These are phyloP conservation scores for Apiotrichum gamsii DNA, from an alignment of 1,284 basidiomycete genomes.

Conservation along the genomic window DNA sequence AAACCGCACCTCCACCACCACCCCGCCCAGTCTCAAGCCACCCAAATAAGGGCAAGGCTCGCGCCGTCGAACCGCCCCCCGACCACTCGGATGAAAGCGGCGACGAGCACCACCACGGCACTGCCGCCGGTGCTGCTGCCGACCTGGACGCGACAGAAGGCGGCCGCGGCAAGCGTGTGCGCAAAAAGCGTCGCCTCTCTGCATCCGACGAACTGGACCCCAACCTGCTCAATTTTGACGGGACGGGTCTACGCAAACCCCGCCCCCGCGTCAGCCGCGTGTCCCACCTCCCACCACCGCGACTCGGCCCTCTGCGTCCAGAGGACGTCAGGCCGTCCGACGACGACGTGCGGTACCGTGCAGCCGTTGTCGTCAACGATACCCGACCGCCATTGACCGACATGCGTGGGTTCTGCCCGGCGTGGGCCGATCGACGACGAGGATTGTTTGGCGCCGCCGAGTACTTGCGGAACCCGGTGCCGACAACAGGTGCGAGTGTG, in stretches of 20 bases:
- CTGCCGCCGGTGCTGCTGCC: neutral
- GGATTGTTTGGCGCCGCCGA: constrained; percentile 28
- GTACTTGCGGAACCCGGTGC: constrained; percentile 31
- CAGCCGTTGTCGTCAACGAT: constrained; percentile 23
- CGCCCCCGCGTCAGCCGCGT: constrained; percentile 3
- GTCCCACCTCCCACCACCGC: neutral
- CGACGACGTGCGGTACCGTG: constrained; percentile 22
- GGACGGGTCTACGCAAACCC: neutral
- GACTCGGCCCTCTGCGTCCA: neutral
- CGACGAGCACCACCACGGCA: neutral
- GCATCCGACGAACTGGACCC: constrained; percentile 25
- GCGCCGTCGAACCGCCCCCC: constrained; percentile 1
- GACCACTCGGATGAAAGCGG: neutral
- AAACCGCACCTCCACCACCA: neutral
- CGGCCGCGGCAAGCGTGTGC: constrained; percentile 22
- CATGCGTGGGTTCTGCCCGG: constrained; percentile 29
- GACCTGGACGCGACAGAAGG: constrained; percentile 6
- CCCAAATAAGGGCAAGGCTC: constrained; percentile 22
- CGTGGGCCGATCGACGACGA: constrained; percentile 36
- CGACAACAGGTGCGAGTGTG: constrained; percentile 34
- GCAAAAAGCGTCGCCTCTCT: constrained; percentile 33
- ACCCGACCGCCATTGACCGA: constrained; percentile 16
- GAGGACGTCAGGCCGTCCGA: constrained; percentile 12
- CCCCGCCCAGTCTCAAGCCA: neutral
- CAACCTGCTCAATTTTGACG: constrained; percentile 16